Evolutionary conservation across 306 rosid species (phyloP), one percentile per base, ranked within the genome.

Genomic region (Lithocarpus polystachyus): DNA sequence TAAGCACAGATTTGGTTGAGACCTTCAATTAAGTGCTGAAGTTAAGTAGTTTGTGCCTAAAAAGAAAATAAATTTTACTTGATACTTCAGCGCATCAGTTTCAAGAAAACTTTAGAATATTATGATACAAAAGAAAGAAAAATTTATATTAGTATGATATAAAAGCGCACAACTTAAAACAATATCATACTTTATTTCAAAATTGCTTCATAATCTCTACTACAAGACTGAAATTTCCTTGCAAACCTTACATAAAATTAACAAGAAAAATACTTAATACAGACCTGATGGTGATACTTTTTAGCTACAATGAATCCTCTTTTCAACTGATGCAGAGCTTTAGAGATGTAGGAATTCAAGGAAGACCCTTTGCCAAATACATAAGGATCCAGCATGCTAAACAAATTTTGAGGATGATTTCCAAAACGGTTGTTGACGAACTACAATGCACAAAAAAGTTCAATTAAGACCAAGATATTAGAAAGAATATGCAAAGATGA

Each of bases 251-350:
- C 24, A 28, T 65, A 37, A 74, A 53, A 81, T 19, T 77, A 53
- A 84, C 20, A 28, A 80, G 56, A 53, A 24, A 13, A 37, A n/a
- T 2, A 54, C 19, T 69, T 64, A 64, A 74, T 68, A 86, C 86
- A 67, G 48, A 95, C 98, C 99, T 91, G 83, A 68, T 90, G 99
- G 80, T 95, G 98, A 85, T 88, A 89, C 75, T 75, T 87, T 83
- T 85, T 89, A 22, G 83, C 79, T 73, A 75, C 75, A 33, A 75
- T 54, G 79, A 79, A 89, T 75, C 69, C 80, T 73, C 81, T 81
- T 82, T 89, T 82, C 74, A 88, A 68, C 82, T 85, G 88, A 73
- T 86, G 80, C 82, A 75, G 68, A 80, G 89, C 87, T 83, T 57
- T 79, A 81, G 92, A 84, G 81, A 85, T 62, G 79, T 64, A 76